Conservation (phyloP, 2,329 filamentous ascomycete species). For the Arachnomyces sp. region DNA sequence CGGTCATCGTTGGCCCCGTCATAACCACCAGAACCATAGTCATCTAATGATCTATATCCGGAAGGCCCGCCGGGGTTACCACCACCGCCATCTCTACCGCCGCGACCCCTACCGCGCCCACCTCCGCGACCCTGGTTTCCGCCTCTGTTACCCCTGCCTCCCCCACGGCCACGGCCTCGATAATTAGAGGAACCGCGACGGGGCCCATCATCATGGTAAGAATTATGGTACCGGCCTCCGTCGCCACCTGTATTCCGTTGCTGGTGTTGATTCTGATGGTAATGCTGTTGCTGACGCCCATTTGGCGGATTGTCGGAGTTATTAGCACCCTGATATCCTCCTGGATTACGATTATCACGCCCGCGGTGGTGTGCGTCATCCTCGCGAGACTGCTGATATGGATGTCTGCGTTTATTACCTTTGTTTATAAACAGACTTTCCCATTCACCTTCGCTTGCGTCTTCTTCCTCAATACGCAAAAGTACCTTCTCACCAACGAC, state of each 20-base stretch:
- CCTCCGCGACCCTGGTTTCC: conserved; percentile 29
- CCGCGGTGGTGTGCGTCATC: conserved; percentile 40
- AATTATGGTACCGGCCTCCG: conserved; percentile 27
- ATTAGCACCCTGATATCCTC: conserved; percentile 17
- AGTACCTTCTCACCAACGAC: conserved; percentile 80
- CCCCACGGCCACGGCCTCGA: conserved; percentile 28
- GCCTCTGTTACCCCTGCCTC: conserved; percentile 32
- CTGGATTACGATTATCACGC: conserved; percentile 22
- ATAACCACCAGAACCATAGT: conserved; percentile 32
- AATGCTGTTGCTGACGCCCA: conserved; percentile 17
- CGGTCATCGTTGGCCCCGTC: conserved; percentile 27
- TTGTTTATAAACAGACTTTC: conserved; percentile 57
- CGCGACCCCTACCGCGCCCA: conserved; percentile 38
- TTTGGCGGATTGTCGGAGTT: conserved; percentile 18
- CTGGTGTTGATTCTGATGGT: conserved; percentile 14
- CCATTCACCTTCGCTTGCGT: conserved; percentile 54
- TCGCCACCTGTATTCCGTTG: conserved; percentile 25
- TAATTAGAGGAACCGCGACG: conserved; percentile 22
- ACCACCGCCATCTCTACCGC: conserved; percentile 35
- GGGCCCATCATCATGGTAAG: conserved; percentile 39
- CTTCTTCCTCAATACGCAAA: conserved; percentile 70
- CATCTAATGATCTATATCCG: conserved; percentile 61
- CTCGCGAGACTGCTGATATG: conserved; percentile 48
- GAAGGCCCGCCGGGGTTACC: conserved; percentile 45
- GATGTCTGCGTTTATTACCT: conserved; percentile 50